Evolutionary conservation across 257 asterid genomes (phyloP).

Genomic region (Capsicum chinense): DNA sequence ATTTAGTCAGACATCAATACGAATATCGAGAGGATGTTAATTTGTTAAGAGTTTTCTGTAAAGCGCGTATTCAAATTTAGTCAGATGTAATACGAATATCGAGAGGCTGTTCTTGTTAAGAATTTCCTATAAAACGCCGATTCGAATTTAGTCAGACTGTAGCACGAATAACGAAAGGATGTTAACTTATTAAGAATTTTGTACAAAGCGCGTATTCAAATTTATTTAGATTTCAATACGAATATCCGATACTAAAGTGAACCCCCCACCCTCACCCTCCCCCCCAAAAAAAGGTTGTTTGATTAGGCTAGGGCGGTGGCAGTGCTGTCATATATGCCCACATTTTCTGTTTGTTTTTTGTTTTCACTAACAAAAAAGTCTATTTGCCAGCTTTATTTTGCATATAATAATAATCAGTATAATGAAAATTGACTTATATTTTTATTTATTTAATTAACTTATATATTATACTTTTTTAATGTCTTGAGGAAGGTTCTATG

Average conservation of each 20-base stretch:
- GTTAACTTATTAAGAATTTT: too few species aligned
- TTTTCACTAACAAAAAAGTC: not conserved
- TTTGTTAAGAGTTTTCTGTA: too few species aligned
- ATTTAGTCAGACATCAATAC: too few species aligned
- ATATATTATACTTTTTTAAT: not conserved
- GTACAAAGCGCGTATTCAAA: not conserved
- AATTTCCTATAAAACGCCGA: too few species aligned
- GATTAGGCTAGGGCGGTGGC: not conserved
- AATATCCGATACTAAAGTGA: not conserved
- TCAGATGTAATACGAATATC: too few species aligned
- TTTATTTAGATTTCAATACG: not conserved
- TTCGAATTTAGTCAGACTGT: too few species aligned
- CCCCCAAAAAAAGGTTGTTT: too few species aligned
- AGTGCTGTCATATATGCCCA: not conserved
- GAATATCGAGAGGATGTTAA: too few species aligned
- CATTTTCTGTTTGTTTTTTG: not conserved
- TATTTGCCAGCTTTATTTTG: slow-evolving; percentile 33
- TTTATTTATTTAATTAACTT: not conserved
- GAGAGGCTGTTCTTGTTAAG: too few species aligned
- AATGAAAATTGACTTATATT: slow-evolving; percentile 20
- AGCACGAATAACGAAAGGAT: too few species aligned
- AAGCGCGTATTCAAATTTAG: too few species aligned
- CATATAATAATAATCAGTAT: slow-evolving; percentile 27
- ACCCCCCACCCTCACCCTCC: too few species aligned
- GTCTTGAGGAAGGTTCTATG: not conserved